Percentiles rank a stretch among this genome's conserved stretches.
Evolutionary conservation across 805 yeast genomes (phyloP).

Genomic region (Pichia manshurica): DNA sequence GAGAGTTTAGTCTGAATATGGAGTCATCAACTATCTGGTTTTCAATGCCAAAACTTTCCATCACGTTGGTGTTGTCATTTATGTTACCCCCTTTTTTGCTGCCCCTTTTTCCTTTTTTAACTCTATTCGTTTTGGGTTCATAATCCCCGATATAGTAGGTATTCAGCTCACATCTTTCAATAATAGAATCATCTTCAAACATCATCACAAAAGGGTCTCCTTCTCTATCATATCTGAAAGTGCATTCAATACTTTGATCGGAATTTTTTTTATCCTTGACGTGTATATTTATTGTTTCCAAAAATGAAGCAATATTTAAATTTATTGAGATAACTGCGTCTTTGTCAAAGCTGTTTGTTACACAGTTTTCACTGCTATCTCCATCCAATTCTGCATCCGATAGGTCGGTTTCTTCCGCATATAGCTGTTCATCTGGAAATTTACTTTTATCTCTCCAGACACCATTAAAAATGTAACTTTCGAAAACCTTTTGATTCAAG

Average conservation of each 20-base stretch:
- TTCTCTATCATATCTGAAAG: constrained; percentile 42
- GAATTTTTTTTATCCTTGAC: constrained; percentile 21
- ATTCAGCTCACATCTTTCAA: constrained; percentile 53
- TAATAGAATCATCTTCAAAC: constrained; percentile 46
- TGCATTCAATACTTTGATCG: constrained; percentile 37
- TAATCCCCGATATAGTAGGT: constrained; percentile 33
- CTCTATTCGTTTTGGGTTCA: not conserved
- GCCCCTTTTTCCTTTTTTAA: not conserved
- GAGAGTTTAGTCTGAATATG: constrained; percentile 33
- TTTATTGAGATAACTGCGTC: constrained; percentile 28
- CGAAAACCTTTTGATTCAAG: constrained; percentile 33
- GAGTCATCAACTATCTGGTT: constrained; percentile 25
- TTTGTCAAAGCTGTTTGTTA: constrained; percentile 3
- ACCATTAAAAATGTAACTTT: constrained; percentile 26
- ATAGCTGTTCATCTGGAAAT: not conserved
- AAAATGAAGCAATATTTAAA: constrained; percentile 40
- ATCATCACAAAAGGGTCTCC: constrained; percentile 51
- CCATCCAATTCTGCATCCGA: constrained; percentile 10
- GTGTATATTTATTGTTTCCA: constrained; percentile 46
- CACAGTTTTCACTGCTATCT: constrained; percentile 1
- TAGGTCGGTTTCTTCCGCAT: constrained; percentile 10
- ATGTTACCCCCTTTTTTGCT: constrained; percentile 25
- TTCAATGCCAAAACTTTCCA: constrained; percentile 15
- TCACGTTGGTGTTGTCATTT: constrained; percentile 2
- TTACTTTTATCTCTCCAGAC: constrained; percentile 5